Evolutionary conservation across 768 basidiomycete species (phyloP), one percentile per base, ranked within the genome.

Genomic region (Hericium erinaceus): DNA sequence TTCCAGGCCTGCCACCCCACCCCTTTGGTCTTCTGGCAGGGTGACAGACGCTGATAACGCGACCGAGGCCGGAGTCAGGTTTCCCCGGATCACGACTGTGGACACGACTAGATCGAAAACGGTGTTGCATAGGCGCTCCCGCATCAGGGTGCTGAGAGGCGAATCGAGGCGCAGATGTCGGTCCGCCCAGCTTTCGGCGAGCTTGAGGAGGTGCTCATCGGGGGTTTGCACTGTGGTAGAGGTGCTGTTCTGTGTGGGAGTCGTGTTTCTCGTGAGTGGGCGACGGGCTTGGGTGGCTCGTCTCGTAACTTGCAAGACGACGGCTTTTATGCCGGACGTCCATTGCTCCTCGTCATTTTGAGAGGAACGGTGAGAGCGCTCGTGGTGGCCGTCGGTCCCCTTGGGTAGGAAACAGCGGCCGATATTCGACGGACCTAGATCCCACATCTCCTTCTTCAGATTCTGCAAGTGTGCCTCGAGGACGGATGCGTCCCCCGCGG

Each of bases 361-460:
- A 41, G 39, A 62, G 11, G 60, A 56, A 48, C 57, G 60, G 33
- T 33, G 33, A 39, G 58, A 53, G 61, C 53, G 58, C 56, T 48
- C 11, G 60, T 20, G 20, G 38, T 48, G 39, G 33, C n/a, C 41
- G 28, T n/a, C 46, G 48, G 37, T 28, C 9, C 59, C 55, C 53
- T 51, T 44, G 13, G 44, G 64, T 57, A 69, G 58, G 69, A 88
- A 82, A 64, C 83, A 84, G 59, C 75, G 74, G 11, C 85, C 88
- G 39, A 87, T 76, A 57, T 80, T 79, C 48, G 77, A 71, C 6
- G 84, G 80, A 11, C 79, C 84, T 46, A 77, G 82, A 65, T 85
- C 86, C 67, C 85, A 80, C 60, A 92, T 82, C 72, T 93, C 90
- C 63, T 77, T 77, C 70, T 91, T 88, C 50, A 93, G 71, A 61